Evolutionary conservation across 164 flowering plant genomes (phyloP).

Genomic region (Tetrastigma voinierianum): DNA sequence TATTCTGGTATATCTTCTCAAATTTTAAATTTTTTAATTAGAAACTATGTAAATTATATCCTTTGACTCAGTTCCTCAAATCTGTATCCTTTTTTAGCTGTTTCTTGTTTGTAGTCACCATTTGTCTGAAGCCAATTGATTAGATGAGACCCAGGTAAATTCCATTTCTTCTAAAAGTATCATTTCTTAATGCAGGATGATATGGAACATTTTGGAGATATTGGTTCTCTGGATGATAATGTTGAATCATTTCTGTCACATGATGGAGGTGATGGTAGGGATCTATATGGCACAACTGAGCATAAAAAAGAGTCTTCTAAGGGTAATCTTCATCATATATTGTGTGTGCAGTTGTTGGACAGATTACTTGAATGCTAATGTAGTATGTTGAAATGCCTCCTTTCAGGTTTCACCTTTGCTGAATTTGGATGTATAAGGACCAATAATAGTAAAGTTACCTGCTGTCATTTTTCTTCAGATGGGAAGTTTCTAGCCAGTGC

Average conservation of each 20-base stretch:
- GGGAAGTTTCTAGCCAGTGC: slow-evolving; percentile 87
- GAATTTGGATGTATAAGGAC: slow-evolving; percentile 67
- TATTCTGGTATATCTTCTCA: slow-evolving; percentile 56
- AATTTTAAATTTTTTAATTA: background rate
- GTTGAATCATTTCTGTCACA: slow-evolving; percentile 81
- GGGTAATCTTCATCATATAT: slow-evolving; percentile 31
- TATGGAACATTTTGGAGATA: slow-evolving; percentile 81
- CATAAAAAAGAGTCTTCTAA: slow-evolving; percentile 74
- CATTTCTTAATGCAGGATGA: slow-evolving; percentile 67
- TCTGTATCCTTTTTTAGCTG: background rate
- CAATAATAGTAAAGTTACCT: slow-evolving; percentile 65
- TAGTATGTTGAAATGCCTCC: background rate
- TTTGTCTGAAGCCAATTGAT: background rate
- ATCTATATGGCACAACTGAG: slow-evolving; percentile 66
- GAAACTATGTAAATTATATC: background rate
- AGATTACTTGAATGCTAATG: background rate
- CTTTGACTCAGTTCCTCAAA: background rate
- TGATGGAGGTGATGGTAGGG: slow-evolving; percentile 86
- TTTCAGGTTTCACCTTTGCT: slow-evolving; percentile 69
- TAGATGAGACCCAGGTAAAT: too few species aligned
- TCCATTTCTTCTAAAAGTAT: slow-evolving; percentile 2
- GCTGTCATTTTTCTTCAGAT: slow-evolving; percentile 93
- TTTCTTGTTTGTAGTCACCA: background rate
- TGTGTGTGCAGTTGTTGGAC: background rate
- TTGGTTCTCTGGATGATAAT: slow-evolving; percentile 80